Evolutionary conservation across 305 asterid genomes (phyloP).

Genomic region (Lippia alba): DNA sequence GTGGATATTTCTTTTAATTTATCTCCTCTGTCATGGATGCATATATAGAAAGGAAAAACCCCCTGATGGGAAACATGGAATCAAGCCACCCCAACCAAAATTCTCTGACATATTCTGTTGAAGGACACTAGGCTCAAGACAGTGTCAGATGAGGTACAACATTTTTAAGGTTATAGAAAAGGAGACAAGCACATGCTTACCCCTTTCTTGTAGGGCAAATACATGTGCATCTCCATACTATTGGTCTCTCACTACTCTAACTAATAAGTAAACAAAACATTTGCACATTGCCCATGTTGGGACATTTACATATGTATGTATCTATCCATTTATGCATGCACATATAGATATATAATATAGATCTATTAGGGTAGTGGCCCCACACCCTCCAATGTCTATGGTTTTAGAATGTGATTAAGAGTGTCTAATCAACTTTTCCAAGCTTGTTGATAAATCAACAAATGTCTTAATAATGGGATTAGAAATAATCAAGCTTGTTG

Average conservation of each 20-base stretch:
- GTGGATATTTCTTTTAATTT: no score
- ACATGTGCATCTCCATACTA: constrained; percentile 36
- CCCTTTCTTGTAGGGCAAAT: constrained; percentile 34
- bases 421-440: constrained; percentile 45
- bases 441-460: constrained; percentile 54
- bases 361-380: neutral
- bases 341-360: no score
- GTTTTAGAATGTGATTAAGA: constrained; percentile 24
- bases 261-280: constrained; percentile 23
- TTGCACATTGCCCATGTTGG: constrained; percentile 24
- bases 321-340: no score
- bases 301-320: neutral
- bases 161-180: constrained; percentile 35
- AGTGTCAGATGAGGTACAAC: constrained; percentile 29
- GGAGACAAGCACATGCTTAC: constrained; percentile 42
- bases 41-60: constrained; percentile 20
- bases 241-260: constrained; percentile 31
- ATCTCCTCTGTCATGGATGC: neutral
- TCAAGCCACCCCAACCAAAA: constrained; percentile 28
- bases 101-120: constrained; percentile 31
- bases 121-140: constrained; percentile 26
- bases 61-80: constrained; percentile 41
- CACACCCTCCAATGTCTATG: neutral
- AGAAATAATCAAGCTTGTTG: constrained; percentile 38
- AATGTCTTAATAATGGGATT: constrained; percentile 34